Evolutionary conservation across 768 basidiomycete species (phyloP), one percentile per base, ranked within the genome.

Genomic region (Gyrodon lividus): DNA sequence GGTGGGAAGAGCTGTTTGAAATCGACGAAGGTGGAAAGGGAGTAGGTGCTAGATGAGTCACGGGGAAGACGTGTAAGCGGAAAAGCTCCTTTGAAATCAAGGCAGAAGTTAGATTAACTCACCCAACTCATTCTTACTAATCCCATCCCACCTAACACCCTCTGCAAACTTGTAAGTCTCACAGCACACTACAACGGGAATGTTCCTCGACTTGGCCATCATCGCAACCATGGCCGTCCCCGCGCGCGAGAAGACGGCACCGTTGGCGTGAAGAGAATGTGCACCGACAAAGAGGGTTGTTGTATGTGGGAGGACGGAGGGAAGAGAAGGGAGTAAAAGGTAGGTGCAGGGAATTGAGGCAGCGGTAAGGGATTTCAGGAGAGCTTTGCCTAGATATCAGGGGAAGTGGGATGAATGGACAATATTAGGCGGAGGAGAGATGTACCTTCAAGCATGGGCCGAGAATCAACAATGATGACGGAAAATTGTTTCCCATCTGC

Each of bases 161-260:
- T 98, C 96, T 16, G 90, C 89, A 62, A 95, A 98, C 69, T 99
- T 99, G 74, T 98, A 98, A 4, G 97, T 99, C 72, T 98, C 97
- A 61, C 95, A 97, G 57, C 94, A 98, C 22, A 97, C 93, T 31
- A 99, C 83, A 6, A 98, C 94, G 5, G 97, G 96, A 0, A 98
- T 88, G 20, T 84, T 86, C 61, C 87, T 81, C 42, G 83, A 82
- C 68, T 91, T 92, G 1, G 92, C 91, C 78, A 98, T 85, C 95
- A 98, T 96, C 2, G 95, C 92, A 6, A 98, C 92, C 60, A 94
- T 79, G 0, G 96, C 96, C 4, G 95, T 98, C 23, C 97, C 97
- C 0, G 94, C 92, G 45, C 97, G 81, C 10, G 93, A 90, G 66
- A 89, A 96, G 3, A 98, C 89, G 2, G 92, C 84, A 7, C 97